Evolutionary conservation across 1,284 basidiomycete species (phyloP), one percentile per base, ranked within the genome.

Genomic region (Ganoderma resinaceum): DNA sequence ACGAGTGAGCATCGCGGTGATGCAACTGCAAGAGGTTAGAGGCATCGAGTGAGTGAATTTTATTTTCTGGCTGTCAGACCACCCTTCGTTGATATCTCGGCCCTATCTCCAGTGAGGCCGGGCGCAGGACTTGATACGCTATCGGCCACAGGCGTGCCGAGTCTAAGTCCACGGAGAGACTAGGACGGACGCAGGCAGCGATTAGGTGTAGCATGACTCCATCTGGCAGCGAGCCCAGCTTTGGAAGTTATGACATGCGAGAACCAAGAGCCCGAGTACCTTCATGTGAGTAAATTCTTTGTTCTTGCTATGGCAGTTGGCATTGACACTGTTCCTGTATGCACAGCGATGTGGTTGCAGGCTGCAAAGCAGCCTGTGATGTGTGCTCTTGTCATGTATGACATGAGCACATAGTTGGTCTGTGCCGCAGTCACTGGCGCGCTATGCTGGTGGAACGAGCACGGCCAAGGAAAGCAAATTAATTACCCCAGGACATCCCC

Each of bases 401-500:
- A 37, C 33, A 20, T 18, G 55, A n/a, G 33, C 55, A n/a, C 8
- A 6, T 11, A 37, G 20, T 26, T 16, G 58, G 37, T 60, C 58
- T 8, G 23, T 38, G 37, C 58, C 23, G 38, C 29, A 23, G 23
- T 38, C 37, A 26, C 37, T 5, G 58, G 23, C 37, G n/a, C 37
- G 20, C 33, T n/a, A 43, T 60, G 55, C 35, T 31, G 16, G 58
- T 65, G 66, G 58, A 58, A 18, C 58, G 58, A 60, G 58, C n/a
- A 26, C 26, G 58, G 16, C 42, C 61, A 35, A 60, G 23, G 58
- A 64, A 65, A 40, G 31, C 71, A 72, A 72, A 72, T 72, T 43
- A 72, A 72, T 12, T 72, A 72, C 57, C 67, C 71, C 71, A 72
- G 71, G 71, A 69, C 71, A 61, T 58, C 63, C 37, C 43, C 42